These are phyloP conservation scores for Taiozyma sp. DNA, from an alignment of 1,139 yeast genomes.

Conservation along the genomic window DNA sequence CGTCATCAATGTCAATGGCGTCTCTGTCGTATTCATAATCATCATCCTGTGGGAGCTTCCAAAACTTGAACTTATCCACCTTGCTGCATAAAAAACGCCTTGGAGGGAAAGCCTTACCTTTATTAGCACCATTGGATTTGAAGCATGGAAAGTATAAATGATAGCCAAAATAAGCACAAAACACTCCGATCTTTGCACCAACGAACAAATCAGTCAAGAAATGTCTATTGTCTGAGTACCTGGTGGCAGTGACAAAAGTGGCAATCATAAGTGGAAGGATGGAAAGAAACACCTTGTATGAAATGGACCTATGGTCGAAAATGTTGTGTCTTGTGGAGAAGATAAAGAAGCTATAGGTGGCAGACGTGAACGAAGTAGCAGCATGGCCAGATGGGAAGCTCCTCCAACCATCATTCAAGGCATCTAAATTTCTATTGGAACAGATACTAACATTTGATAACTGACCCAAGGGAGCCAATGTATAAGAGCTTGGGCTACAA, in stretches of 20 bases:
- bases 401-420: constrained; percentile 43
- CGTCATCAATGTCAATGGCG: constrained; percentile 7
- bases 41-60: constrained; percentile 28
- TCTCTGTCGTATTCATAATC: constrained; percentile 11
- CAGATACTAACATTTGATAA: constrained; percentile 37
- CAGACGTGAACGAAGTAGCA: constrained; percentile 42
- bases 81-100: constrained; percentile 27
- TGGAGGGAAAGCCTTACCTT: constrained; percentile 44
- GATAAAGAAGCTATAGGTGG: constrained; percentile 35
- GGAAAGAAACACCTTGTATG: constrained; percentile 33
- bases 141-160: constrained; percentile 40
- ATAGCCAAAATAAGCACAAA: constrained; percentile 33
- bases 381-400: constrained; percentile 52
- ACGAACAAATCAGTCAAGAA: constrained; percentile 38
- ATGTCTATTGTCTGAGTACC: constrained; percentile 48
- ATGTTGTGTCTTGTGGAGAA: constrained; percentile 35
- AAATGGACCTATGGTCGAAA: constrained; percentile 35
- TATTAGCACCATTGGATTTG: constrained; percentile 25
- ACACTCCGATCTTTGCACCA: constrained; percentile 38
- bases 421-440: constrained; percentile 25
- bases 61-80: constrained; percentile 24
- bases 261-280: constrained; percentile 37
- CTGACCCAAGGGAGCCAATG: constrained; percentile 19
- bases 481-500: constrained; percentile 32
- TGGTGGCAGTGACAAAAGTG: constrained; percentile 35